These are phyloP conservation scores for Astrothelium subdiscretum DNA, from an alignment of 495 filamentous ascomycete genomes.

Conservation along the genomic window DNA sequence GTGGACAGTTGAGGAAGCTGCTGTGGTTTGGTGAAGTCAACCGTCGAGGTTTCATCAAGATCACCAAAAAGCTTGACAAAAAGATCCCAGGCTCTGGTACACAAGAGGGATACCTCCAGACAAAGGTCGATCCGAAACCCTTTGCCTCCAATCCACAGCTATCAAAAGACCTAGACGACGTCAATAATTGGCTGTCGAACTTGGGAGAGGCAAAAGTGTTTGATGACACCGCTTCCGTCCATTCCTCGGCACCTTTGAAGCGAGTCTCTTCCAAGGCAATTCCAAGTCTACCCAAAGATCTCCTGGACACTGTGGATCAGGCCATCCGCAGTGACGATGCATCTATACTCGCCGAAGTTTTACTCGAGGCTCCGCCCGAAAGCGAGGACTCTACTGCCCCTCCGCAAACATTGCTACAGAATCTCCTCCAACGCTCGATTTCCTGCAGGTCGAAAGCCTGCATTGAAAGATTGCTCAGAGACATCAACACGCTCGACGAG, in stretches of 20 bases:
- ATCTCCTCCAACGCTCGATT: constrained; percentile 75
- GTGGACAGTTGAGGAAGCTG: constrained; percentile 76
- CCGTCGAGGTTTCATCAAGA: constrained; percentile 87
- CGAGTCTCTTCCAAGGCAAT: constrained; percentile 57
- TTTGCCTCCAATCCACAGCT: constrained; percentile 71
- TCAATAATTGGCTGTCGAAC: constrained; percentile 85
- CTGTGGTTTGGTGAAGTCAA: constrained; percentile 99
- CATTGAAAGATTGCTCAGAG: constrained; percentile 54
- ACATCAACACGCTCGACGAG: constrained; percentile 63
- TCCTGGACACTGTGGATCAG: constrained; percentile 64
- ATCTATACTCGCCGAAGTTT: constrained; percentile 42
- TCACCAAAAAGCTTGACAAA: constrained; percentile 96
- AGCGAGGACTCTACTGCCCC: constrained; percentile 33
- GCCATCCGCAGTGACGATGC: constrained; percentile 67
- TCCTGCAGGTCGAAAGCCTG: constrained; percentile 55
- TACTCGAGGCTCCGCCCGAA: constrained; percentile 25
- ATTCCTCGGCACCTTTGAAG: constrained; percentile 51
- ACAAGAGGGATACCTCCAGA: constrained; percentile 71
- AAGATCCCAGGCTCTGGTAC: constrained; percentile 60
- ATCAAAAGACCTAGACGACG: constrained; percentile 52
- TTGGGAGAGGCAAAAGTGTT: constrained; percentile 58
- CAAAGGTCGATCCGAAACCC: constrained; percentile 71
- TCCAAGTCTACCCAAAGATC: constrained; percentile 51
- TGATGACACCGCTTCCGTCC: constrained; percentile 61
- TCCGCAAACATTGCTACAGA: constrained; percentile 53